These are phyloP conservation scores for Porphyrellus cyaneotinctus DNA, from an alignment of 768 basidiomycete species.

Conservation along the genomic window DNA sequence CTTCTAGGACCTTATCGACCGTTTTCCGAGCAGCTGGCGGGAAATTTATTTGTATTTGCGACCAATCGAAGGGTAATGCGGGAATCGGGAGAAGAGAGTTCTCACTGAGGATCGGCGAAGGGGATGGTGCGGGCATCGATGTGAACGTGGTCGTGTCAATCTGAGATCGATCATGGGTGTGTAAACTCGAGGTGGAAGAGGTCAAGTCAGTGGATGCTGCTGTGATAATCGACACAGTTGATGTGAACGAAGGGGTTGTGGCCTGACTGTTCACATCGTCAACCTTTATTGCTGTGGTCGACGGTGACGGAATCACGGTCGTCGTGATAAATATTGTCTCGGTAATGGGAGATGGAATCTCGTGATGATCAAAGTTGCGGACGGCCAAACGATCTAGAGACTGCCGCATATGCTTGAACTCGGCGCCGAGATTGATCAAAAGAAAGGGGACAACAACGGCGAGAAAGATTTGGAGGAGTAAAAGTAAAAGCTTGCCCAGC, in stretches of 20 bases:
- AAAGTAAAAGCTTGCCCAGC: conserved; percentile 12
- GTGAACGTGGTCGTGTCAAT: conserved; percentile 7
- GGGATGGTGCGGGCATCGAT: conserved; percentile 13
- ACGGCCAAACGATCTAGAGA: conserved; percentile 21
- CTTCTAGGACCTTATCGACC: conserved; percentile 25
- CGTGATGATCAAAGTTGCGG: conserved; percentile 6
- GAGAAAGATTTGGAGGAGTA: conserved; percentile 16
- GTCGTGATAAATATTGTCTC: conserved; percentile 32
- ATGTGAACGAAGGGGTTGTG: conserved; percentile 1
- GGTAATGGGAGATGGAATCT: conserved; percentile 2
- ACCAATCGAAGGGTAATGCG: conserved; percentile 28
- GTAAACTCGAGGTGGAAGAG: conserved; percentile 4
- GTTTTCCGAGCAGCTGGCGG: conserved; percentile 20
- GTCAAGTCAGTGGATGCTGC: conserved; percentile 2
- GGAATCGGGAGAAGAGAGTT: conserved; percentile 20
- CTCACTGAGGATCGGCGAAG: conserved; percentile 10
- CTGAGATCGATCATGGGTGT: conserved; percentile 9
- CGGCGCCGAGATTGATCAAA: conserved; percentile 25
- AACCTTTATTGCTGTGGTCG: neutral
- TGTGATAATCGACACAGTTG: conserved; percentile 9
- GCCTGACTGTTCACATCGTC: conserved; percentile 2
- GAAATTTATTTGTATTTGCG: conserved; percentile 24
- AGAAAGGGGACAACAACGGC: conserved; percentile 15
- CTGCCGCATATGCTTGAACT: conserved; percentile 24
- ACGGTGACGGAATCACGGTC: conserved; percentile 18